These are phyloP conservation scores for Atkinsonella texensis DNA, from an alignment of 2,329 filamentous ascomycete genomes.

Conservation along the genomic window DNA sequence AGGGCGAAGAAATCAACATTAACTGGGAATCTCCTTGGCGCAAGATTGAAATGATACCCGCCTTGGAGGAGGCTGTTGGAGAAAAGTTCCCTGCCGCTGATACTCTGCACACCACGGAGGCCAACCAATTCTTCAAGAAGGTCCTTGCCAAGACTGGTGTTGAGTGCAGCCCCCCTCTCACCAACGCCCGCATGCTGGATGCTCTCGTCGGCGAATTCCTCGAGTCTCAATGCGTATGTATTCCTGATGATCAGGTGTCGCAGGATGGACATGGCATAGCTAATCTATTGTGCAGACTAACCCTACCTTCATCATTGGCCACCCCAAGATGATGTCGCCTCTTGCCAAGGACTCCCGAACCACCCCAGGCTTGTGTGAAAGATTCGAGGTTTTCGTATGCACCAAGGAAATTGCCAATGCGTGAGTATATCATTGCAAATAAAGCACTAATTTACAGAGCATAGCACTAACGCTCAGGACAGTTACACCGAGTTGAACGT, in stretches of 20 bases:
- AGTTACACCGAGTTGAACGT: constrained; percentile 85
- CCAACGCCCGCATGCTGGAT: constrained; percentile 93
- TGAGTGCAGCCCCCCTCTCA: constrained; percentile 80
- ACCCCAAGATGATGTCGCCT: constrained; percentile 67
- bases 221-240: constrained; percentile 65
- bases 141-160: constrained; percentile 83
- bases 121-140: constrained; percentile 73
- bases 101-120: constrained; percentile 80
- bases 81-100: constrained; percentile 90
- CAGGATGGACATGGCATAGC: neutral
- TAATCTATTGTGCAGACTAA: constrained; percentile 40
- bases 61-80: constrained; percentile 76
- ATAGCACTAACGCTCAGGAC: neutral
- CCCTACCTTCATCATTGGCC: constrained; percentile 54
- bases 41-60: constrained; percentile 79
- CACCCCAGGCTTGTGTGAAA: constrained; percentile 77
- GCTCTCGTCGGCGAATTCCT: constrained; percentile 91
- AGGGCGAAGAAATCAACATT: constrained; percentile 75
- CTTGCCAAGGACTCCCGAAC: constrained; percentile 89
- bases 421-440: constrained; percentile 15
- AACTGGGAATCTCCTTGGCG: constrained; percentile 97
- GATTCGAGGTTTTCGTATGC: constrained; percentile 87
- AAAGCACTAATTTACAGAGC: neutral
- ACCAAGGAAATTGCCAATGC: constrained; percentile 81
- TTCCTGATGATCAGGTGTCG: neutral